These are phyloP conservation scores for Eimeria tenella DNA, from an alignment of 169 alveolate species.

Conservation along the genomic window DNA sequence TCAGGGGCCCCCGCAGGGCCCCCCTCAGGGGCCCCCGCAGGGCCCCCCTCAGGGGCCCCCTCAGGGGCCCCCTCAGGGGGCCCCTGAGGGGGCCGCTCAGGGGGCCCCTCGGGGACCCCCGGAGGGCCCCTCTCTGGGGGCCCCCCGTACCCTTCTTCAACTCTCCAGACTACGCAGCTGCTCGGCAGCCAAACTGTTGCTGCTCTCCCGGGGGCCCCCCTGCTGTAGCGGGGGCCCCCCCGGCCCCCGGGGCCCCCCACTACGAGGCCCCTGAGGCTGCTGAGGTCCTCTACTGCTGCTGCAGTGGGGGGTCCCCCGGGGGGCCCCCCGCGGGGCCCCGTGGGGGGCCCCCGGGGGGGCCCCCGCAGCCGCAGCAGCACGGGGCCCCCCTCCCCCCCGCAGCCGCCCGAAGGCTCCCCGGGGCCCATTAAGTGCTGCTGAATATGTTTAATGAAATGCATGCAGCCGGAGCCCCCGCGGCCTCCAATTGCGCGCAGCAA, in stretches of 20 bases:
- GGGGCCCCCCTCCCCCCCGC: neutral
- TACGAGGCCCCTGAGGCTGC: neutral
- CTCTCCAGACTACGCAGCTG: constrained; percentile 7
- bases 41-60: too few species aligned
- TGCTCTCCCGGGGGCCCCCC: neutral
- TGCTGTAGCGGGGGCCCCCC: neutral
- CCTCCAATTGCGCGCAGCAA: neutral
- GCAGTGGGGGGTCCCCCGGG: neutral
- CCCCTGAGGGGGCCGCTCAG: too few species aligned
- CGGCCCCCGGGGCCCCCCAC: neutral
- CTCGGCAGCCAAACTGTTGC: neutral
- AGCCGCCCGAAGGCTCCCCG: neutral
- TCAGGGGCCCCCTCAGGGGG: too few species aligned
- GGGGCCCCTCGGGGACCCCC: too few species aligned
- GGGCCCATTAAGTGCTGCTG: neutral
- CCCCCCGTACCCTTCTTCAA: neutral
- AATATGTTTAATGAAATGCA: neutral
- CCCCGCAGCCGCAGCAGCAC: neutral
- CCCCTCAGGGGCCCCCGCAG: too few species aligned
- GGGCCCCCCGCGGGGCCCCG: neutral
- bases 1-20: too few species aligned
- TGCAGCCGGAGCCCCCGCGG: neutral
- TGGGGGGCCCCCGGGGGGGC: neutral
- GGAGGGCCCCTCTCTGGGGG: too few species aligned
- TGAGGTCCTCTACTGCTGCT: neutral